These are phyloP conservation scores for Isatis tinctoria DNA, from an alignment of 345 rosid genomes.

Conservation along the genomic window DNA sequence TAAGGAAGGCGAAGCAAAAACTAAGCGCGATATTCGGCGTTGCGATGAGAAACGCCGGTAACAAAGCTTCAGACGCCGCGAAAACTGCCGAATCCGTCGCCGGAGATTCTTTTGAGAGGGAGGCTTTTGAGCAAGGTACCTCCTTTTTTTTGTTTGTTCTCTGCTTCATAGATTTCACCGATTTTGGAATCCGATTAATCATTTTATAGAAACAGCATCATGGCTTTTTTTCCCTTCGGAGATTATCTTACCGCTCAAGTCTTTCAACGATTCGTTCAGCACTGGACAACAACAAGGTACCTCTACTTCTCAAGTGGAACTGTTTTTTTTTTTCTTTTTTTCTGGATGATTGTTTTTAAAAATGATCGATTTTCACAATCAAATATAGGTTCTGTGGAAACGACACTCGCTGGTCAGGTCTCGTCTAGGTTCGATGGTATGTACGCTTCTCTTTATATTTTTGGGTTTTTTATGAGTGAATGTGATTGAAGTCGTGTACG, in stretches of 20 bases:
- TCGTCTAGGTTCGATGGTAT: conserved; percentile 21
- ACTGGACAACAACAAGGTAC: conserved; percentile 7
- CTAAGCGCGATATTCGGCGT: neutral
- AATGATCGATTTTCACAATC: too few species aligned
- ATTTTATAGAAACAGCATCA: neutral
- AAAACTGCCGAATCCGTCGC: neutral
- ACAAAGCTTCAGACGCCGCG: neutral
- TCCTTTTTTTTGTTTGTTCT: neutral
- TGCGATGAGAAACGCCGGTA: conserved; percentile 4
- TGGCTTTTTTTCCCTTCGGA: neutral
- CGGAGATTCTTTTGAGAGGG: conserved; percentile 28
- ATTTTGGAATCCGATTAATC: neutral
- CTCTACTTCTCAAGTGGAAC: neutral
- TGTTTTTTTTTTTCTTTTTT: too few species aligned
- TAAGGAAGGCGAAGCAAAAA: neutral
- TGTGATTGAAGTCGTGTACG: neutral
- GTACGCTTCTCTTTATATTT: neutral
- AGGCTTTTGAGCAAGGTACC: neutral
- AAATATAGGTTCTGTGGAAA: neutral
- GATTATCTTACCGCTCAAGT: neutral
- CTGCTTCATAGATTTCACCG: neutral
- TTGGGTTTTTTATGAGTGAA: neutral
- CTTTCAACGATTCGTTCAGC: neutral
- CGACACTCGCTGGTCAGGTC: conserved; percentile 5
- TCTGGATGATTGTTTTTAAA: too few species aligned